Percentiles rank a stretch among this genome's conserved stretches.
phyloP scores from a whole-genome alignment of 2,329 filamentous ascomycete genomes.

The Diaporthe sp. region DNA sequence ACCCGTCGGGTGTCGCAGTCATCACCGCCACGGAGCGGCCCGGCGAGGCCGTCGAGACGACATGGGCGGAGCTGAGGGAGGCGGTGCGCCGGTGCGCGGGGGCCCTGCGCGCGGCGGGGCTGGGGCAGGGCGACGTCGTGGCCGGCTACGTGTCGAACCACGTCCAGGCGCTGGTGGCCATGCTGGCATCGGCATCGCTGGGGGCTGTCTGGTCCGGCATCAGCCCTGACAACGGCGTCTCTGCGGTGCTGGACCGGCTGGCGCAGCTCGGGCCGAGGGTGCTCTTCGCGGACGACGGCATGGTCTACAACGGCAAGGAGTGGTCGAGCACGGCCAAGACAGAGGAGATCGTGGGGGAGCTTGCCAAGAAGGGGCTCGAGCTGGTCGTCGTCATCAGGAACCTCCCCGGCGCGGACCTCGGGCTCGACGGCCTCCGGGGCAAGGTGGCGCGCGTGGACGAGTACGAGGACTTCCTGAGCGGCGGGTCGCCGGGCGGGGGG shows the following conservation, averaged over 20 bases:
- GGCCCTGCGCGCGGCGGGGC: conserved; percentile 75
- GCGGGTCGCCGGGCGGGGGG: conserved; percentile 56
- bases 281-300: conserved; percentile 89
- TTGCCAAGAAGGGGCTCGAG: conserved; percentile 73
- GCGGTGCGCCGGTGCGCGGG: conserved; percentile 80
- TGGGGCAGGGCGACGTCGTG: conserved; percentile 70
- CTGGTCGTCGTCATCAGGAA: conserved; percentile 82
- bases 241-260: conserved; percentile 89
- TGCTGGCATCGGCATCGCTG: conserved; percentile 85
- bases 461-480: conserved; percentile 60
- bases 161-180: conserved; percentile 86
- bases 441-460: conserved; percentile 58
- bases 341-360: conserved; percentile 76
- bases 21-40: conserved; percentile 84
- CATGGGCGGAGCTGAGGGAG: conserved; percentile 86
- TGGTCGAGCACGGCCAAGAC: conserved; percentile 87
- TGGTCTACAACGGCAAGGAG: conserved; percentile 90
- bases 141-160: conserved; percentile 90
- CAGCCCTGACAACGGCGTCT: conserved; percentile 91
- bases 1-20: conserved; percentile 76
- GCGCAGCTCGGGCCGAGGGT: conserved; percentile 86
- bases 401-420: conserved; percentile 60
- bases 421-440: conserved; percentile 56
- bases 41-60: conserved; percentile 67
- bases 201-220: conserved; percentile 95